Percentiles rank a stretch among this genome's conserved stretches.
phyloP scores from a whole-genome alignment of 1,139 yeast genomes.

The Protomyces arabidopsidicola region DNA sequence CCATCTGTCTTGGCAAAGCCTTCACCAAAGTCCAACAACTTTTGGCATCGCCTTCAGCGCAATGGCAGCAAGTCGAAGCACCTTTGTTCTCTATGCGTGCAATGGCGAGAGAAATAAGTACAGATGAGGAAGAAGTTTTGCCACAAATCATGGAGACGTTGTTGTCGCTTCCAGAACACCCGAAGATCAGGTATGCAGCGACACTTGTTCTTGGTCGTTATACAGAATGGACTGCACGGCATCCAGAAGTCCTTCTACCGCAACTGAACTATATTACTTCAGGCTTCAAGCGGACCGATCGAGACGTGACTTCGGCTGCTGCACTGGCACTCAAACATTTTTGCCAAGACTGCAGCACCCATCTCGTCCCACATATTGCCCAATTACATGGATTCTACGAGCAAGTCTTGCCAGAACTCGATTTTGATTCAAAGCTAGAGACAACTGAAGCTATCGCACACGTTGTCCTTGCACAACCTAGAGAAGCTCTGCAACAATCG shows the following conservation, averaged over 20 bases:
- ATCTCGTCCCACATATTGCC: slow-evolving; percentile 64
- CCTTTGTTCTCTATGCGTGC: slow-evolving; percentile 85
- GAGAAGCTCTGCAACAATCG: slow-evolving; percentile 45
- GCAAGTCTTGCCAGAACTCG: slow-evolving; percentile 54
- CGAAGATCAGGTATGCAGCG: slow-evolving; percentile 84
- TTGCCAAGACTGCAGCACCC: slow-evolving; percentile 79
- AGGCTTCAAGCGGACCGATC: slow-evolving; percentile 55
- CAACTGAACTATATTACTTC: slow-evolving; percentile 79
- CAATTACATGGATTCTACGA: slow-evolving; percentile 74
- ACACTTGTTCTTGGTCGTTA: slow-evolving; percentile 89
- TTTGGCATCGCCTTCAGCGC: slow-evolving; percentile 38
- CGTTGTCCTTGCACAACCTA: slow-evolving; percentile 59
- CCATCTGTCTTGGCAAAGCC: slow-evolving; percentile 60
- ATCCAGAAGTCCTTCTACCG: slow-evolving; percentile 73
- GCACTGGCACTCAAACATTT: slow-evolving; percentile 92
- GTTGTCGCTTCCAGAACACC: slow-evolving; percentile 74
- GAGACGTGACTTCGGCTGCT: slow-evolving; percentile 74
- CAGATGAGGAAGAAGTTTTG: slow-evolving; percentile 60
- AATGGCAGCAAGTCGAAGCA: slow-evolving; percentile 89
- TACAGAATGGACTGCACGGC: slow-evolving; percentile 88
- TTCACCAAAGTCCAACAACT: slow-evolving; percentile 49
- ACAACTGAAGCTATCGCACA: slow-evolving; percentile 88
- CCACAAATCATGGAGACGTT: slow-evolving; percentile 74
- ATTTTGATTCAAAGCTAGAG: slow-evolving; percentile 67
- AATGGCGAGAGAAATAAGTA: slow-evolving; percentile 87